Base-by-base conservation (phyloP, 2,329 filamentous ascomycete genomes). In the Phialocephala sp. region DNA sequence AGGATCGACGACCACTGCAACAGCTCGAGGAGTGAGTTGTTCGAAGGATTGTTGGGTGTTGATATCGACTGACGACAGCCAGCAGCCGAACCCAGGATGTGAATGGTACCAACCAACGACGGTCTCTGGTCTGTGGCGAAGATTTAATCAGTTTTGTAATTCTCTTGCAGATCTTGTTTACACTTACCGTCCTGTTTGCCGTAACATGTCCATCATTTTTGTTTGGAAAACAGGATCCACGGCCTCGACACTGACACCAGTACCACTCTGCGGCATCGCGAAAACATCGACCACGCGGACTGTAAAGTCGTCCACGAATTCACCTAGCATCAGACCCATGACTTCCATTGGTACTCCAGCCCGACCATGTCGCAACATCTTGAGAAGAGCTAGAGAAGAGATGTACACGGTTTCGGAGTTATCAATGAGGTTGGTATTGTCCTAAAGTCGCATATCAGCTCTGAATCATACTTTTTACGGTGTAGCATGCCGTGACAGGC, bases 171-270 rank as follows among this genome's bases (percentile, higher is more conserved):
- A 43, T 37, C 39, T 62, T 24, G 59, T 59, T 8, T 24, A 59
- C 45, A 36, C 58, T 74, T 83, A 96, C 93, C 95, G 87, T 81
- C 95, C 95, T 65, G 95, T 99, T 84, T 99, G 95, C 76, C 92
- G 87, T 78, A 99, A 84, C 95, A 99, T 98, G 79, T 99, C 95
- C 95, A 99, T 99, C 95, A 99, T 99, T 86, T 97, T 99, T 76
- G 93, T 97, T 83, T 99, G 95, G 80, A 99, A 99, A 39, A 99
- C 95, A 11, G 94, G 93, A 78, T 99, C 95, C 69, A 99, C 95
- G 60, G 95, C 96, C 81, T 99, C 95, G 75, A 99, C 95, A 80
- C 93, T 97, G 73, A 99, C 95, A 73, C 95, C 95, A 1, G 95
- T 99, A 81, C 95, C 95, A 74, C 94, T 97, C 79, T 99, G 95